phyloP scores from a whole-genome alignment of 192 early-diverging fungal species.

The Coemansia sp. region DNA sequence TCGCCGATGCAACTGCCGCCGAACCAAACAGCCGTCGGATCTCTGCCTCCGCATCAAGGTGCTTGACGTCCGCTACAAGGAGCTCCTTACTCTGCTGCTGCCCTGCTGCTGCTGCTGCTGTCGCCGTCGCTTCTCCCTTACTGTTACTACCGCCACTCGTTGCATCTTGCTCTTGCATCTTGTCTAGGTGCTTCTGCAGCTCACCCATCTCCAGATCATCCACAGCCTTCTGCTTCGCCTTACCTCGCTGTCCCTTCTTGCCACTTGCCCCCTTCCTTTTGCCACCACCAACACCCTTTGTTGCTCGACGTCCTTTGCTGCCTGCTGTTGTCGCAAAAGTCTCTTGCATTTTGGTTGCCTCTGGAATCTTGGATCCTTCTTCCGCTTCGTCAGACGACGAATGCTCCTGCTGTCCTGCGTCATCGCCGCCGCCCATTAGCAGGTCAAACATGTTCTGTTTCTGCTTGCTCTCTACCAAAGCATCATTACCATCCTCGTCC shows the following conservation, averaged over 20 bases:
- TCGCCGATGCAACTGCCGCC: constrained; percentile 47
- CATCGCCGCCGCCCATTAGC: constrained; percentile 38
- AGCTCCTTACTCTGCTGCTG: constrained; percentile 48
- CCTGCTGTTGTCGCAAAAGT: background rate
- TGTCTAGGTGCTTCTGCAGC: constrained; percentile 43
- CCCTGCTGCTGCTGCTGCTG: constrained; percentile 12
- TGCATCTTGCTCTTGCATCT: constrained; percentile 18
- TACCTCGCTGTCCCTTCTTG: background rate
- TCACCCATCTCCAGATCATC: constrained; percentile 44
- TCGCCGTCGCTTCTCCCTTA: constrained; percentile 19
- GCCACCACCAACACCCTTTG: background rate
- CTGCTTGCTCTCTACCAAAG: background rate
- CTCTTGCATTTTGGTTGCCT: background rate
- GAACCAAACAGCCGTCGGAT: constrained; percentile 91
- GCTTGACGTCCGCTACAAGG: constrained; percentile 60
- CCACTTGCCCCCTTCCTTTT: constrained; percentile 5
- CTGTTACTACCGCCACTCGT: constrained; percentile 1
- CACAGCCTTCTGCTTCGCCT: constrained; percentile 3
- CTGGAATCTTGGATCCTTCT: background rate
- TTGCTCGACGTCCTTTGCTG: constrained; percentile 1
- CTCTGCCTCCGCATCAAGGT: constrained; percentile 84
- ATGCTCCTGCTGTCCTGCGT: constrained; percentile 1
- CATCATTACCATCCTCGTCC: constrained; percentile 7
- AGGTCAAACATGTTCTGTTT: constrained; percentile 49
- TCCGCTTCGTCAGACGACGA: constrained; percentile 8